Conservation (phyloP, 176 grass and related monocot genomes). For the Rhynchospora breviuscula region DNA sequence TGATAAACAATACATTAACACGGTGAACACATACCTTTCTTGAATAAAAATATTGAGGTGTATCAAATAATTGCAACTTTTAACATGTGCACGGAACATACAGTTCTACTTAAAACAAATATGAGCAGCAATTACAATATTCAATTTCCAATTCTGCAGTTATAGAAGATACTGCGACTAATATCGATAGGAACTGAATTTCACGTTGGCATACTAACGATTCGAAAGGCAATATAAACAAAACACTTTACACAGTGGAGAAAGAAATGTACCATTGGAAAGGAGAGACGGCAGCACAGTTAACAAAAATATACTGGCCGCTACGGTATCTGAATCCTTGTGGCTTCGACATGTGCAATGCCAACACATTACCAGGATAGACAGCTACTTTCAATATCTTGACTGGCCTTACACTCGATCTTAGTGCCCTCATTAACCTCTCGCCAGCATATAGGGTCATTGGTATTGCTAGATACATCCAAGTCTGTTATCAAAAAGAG, state of each 20-base stretch:
- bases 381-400: slow-evolving; percentile 86
- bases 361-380: slow-evolving; percentile 73
- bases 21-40: background rate
- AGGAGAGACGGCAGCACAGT: slow-evolving; percentile 85
- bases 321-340: slow-evolving; percentile 75
- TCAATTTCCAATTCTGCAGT: background rate
- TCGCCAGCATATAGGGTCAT: slow-evolving; percentile 60
- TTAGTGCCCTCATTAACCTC: slow-evolving; percentile 47
- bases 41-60: background rate
- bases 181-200: background rate
- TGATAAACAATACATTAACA: background rate
- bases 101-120: background rate
- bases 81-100: background rate
- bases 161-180: background rate
- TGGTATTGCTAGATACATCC: slow-evolving; percentile 85
- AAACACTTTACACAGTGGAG: background rate
- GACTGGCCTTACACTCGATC: slow-evolving; percentile 71
- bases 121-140: background rate
- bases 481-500: slow-evolving; percentile 41
- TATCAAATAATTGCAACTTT: background rate
- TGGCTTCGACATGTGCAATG: slow-evolving; percentile 78
- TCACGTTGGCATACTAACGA: background rate
- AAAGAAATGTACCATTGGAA: slow-evolving; percentile 64
- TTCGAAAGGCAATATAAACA: slow-evolving; percentile 1
- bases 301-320: slow-evolving; percentile 92